phyloP scores from a whole-genome alignment of 2,329 filamentous ascomycete species.

The Colletotrichum tanaceti region DNA sequence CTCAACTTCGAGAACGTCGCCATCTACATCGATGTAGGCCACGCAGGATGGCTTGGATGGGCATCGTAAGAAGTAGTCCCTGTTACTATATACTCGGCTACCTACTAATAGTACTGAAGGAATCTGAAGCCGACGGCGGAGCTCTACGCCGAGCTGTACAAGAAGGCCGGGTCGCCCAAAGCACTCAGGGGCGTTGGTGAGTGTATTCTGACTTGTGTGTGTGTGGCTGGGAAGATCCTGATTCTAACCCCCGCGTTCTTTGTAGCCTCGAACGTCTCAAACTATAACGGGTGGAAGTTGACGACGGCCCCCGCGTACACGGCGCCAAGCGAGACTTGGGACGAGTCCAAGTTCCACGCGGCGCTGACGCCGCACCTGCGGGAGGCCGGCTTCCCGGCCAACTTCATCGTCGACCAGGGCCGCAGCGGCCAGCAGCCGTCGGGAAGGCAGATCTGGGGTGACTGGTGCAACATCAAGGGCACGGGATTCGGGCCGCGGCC shows the following conservation, averaged over 20 bases:
- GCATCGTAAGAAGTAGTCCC: no score
- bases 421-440: constrained; percentile 58
- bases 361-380: constrained; percentile 38
- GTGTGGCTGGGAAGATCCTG: no score
- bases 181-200: no score
- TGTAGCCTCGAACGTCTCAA: no score
- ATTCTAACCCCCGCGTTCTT: no score
- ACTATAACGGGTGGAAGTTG: constrained; percentile 48
- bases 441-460: constrained; percentile 63
- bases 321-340: constrained; percentile 33
- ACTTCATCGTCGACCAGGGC: constrained; percentile 41
- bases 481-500: constrained; percentile 66
- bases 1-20: constrained; percentile 52
- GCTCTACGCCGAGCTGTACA: constrained; percentile 47
- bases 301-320: constrained; percentile 45
- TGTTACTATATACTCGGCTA: no score
- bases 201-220: no score
- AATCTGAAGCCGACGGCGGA: constrained; percentile 47
- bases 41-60: constrained; percentile 55
- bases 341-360: constrained; percentile 41
- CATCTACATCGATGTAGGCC: constrained; percentile 53
- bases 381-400: constrained; percentile 38
- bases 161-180: constrained; percentile 49
- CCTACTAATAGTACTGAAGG: no score
- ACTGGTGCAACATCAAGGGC: constrained; percentile 69